A percentile compares a stretch with the other conserved stretches of the same genome.
phyloP scores from a whole-genome alignment of 805 yeast genomes.

The Kuraishia capsulata region DNA sequence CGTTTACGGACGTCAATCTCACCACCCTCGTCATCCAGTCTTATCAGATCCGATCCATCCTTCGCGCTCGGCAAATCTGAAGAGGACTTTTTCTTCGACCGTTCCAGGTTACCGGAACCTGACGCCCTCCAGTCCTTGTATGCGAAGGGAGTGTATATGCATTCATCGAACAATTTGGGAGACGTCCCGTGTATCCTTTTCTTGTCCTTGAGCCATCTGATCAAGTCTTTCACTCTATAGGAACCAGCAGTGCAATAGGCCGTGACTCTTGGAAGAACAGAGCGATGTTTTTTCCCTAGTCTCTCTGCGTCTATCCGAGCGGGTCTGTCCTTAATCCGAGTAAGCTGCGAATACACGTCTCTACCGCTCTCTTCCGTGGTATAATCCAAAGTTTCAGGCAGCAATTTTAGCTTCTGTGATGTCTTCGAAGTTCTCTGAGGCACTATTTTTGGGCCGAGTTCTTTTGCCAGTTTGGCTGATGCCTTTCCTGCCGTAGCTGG shows the following conservation, averaged over 20 bases:
- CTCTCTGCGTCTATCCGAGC: constrained; percentile 93
- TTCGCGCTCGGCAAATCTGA: background rate
- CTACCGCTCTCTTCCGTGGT: constrained; percentile 8
- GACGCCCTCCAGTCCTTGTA: constrained; percentile 73
- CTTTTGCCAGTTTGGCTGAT: constrained; percentile 13
- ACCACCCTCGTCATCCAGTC: constrained; percentile 91
- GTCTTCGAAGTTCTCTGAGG: constrained; percentile 72
- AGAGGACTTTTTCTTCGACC: constrained; percentile 10
- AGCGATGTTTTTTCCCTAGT: constrained; percentile 78
- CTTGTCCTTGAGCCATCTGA: constrained; percentile 77
- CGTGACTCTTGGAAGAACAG: constrained; percentile 83
- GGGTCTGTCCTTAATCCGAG: constrained; percentile 73
- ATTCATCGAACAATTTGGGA: constrained; percentile 90
- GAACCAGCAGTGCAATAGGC: constrained; percentile 95
- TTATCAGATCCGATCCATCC: constrained; percentile 31
- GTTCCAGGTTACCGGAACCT: constrained; percentile 9
- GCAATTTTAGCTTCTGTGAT: constrained; percentile 59
- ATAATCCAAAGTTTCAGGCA: constrained; percentile 49
- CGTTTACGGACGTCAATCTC: constrained; percentile 80
- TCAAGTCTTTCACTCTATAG: constrained; percentile 78
- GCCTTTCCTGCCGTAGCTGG: too few relatives aligned
- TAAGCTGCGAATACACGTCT: constrained; percentile 76
- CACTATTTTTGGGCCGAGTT: constrained; percentile 42
- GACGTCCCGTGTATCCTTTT: constrained; percentile 65
- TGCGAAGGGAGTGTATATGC: constrained; percentile 84